Base-by-base conservation (phyloP, 352 stramenopile species). In the Globisporangium middletonii region DNA sequence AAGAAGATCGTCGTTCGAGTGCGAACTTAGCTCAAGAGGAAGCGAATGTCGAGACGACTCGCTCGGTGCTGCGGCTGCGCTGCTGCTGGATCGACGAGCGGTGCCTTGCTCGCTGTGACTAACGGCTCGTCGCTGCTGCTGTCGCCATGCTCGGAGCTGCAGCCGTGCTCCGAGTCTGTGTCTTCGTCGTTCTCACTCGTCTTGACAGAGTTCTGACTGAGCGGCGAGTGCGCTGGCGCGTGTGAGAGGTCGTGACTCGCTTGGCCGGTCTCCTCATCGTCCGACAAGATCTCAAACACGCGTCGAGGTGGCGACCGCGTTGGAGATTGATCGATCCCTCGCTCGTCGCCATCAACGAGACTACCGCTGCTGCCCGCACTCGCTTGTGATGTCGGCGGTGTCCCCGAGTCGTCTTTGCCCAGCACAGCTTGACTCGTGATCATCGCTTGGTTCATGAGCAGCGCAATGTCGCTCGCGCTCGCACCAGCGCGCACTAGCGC, bases 361-460 rank as follows among this genome's bases (percentile, higher is more conserved):
- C 0, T 49, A 13, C 11, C 5, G 23, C 18, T 38, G 18, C 4
- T 2, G 16, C 16, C 38, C 6, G 15, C 13, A 16, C 41, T 38
- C 16, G 19, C 30, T 42, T 12, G 11, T 45, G 27, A 3, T 38
- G 53, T 26, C 42, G 33, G 1, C 42, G 4, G 1, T 11, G 16
- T 13, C 1, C n/a, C 50, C 6, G 1, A 3, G 18, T 42, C 53
- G 28, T 60, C 55, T 60, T 60, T 33, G 19, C 55, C 55, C 15
- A 60, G 33, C 28, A 46, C 26, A 4, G 46, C 45, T 7, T 53
- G 30, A 15, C 23, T 27, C 3, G 66, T 60, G 64, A 90, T 82
- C 19, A 55, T 54, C 6, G 77, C 74, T 37, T 86, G 59, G 19
- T 75, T 59, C 71, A 89, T 83, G 5, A 88, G 60, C 48, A 64